Percentiles rank a stretch among this genome's conserved stretches.
Conservation (phyloP, 345 rosid species). For the Corchorus capsularis region DNA sequence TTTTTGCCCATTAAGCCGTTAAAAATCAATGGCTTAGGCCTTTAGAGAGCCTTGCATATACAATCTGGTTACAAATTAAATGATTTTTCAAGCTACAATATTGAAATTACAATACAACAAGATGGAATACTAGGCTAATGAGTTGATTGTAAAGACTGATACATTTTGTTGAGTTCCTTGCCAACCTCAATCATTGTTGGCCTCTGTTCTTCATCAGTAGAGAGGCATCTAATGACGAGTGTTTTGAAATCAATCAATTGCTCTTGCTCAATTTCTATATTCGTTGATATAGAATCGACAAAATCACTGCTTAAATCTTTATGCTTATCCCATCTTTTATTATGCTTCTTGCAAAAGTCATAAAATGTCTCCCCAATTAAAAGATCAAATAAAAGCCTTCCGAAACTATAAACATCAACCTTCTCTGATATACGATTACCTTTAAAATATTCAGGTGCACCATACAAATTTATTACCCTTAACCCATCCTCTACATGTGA, state of each 20-base stretch:
- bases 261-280: neutral
- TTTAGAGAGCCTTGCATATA: too few species aligned
- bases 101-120: too few species aligned
- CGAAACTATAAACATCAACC: slow-evolving; percentile 29
- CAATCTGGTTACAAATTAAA: too few species aligned
- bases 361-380: slow-evolving; percentile 7
- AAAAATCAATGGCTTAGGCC: too few species aligned
- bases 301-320: too few species aligned
- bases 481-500: neutral
- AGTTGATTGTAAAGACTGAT: neutral
- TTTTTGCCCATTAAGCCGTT: too few species aligned
- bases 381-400: slow-evolving; percentile 21
- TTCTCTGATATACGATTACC: slow-evolving; percentile 28
- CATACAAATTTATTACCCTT: neutral
- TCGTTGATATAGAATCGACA: neutral
- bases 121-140: too few species aligned
- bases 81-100: too few species aligned
- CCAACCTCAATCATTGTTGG: slow-evolving; percentile 32
- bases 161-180: slow-evolving; percentile 14
- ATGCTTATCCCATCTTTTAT: too few species aligned
- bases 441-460: slow-evolving; percentile 7
- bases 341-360: neutral
- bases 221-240: slow-evolving; percentile 1
- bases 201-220: neutral
- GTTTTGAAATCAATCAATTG: neutral